Percentiles rank a stretch among this genome's conserved stretches.
Evolutionary conservation across 2,329 filamentous ascomycete species (phyloP).

Genomic region (Nigrospora oryzae): DNA sequence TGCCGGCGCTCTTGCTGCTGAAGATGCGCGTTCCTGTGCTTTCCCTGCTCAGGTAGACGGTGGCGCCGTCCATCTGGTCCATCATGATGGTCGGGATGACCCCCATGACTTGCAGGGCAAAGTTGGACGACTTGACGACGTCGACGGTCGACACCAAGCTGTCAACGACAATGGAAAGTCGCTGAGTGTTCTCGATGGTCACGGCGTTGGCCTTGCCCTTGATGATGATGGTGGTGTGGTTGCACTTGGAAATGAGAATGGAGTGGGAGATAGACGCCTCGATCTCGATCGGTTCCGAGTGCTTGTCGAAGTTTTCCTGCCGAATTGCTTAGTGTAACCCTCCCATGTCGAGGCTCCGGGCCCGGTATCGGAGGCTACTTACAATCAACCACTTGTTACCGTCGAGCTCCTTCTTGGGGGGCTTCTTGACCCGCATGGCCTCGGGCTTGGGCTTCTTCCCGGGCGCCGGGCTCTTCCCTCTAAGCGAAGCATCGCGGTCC

Average conservation of each 20-base stretch:
- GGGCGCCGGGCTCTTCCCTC: constrained; percentile 79
- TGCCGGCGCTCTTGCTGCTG: constrained; percentile 75
- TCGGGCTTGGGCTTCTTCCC: constrained; percentile 82
- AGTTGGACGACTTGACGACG: constrained; percentile 90
- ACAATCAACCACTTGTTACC: constrained; percentile 91
- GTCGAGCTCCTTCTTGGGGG: constrained; percentile 68
- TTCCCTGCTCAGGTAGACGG: constrained; percentile 77
- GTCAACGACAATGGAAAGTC: constrained; percentile 68
- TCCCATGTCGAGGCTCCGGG: too few species aligned
- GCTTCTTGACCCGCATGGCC: constrained; percentile 77
- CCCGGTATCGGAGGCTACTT: constrained; percentile 19
- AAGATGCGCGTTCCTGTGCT: constrained; percentile 75
- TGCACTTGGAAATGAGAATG: constrained; percentile 85
- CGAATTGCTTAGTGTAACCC: not conserved
- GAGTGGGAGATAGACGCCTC: constrained; percentile 78
- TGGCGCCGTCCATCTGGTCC: constrained; percentile 87
- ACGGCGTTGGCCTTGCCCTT: constrained; percentile 96
- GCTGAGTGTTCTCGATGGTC: constrained; percentile 81
- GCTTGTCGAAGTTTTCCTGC: constrained; percentile 85
- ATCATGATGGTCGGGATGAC: constrained; percentile 79
- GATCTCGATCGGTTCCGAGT: constrained; percentile 65
- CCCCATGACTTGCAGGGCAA: constrained; percentile 87
- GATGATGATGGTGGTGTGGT: constrained; percentile 81
- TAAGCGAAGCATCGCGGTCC: constrained; percentile 41
- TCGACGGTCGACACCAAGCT: constrained; percentile 51